These are phyloP conservation scores for Nepenthes alata DNA, from an alignment of 179 eudicot species.

Conservation along the genomic window DNA sequence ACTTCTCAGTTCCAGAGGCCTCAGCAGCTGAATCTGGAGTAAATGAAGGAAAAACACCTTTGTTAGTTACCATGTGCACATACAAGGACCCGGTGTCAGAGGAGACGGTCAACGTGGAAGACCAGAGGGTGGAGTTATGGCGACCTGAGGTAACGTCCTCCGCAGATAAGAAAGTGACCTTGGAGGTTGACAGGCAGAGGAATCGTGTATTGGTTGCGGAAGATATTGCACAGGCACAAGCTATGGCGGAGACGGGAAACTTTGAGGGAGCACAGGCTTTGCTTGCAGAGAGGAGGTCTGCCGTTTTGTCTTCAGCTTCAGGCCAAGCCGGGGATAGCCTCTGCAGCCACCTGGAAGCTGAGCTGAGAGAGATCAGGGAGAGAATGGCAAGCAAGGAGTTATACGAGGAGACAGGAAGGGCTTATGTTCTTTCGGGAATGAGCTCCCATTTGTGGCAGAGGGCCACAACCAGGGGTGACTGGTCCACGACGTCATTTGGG, in stretches of 20 bases:
- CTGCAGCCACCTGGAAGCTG: slow-evolving; percentile 15
- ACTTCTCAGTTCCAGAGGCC: slow-evolving; percentile 23
- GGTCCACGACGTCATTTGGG: background rate
- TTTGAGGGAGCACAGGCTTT: slow-evolving; percentile 19
- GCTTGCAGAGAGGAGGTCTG: slow-evolving; percentile 15
- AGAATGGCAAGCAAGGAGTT: slow-evolving; percentile 18
- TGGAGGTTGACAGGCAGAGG: slow-evolving; percentile 50
- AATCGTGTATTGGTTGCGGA: slow-evolving; percentile 35
- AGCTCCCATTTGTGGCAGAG: slow-evolving; percentile 37
- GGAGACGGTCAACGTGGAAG: slow-evolving; percentile 15
- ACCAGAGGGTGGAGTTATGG: slow-evolving; percentile 19
- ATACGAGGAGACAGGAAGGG: slow-evolving; percentile 34
- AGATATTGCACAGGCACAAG: slow-evolving; percentile 32
- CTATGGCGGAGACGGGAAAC: slow-evolving; percentile 36
- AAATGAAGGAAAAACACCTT: slow-evolving; percentile 15
- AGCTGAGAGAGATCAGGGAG: slow-evolving; percentile 25
- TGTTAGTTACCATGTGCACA: slow-evolving; percentile 26
- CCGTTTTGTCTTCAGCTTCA: slow-evolving; percentile 19
- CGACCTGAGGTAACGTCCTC: slow-evolving; percentile 21
- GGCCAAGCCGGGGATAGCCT: slow-evolving; percentile 35
- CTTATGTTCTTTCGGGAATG: slow-evolving; percentile 27
- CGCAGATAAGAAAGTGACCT: slow-evolving; percentile 16
- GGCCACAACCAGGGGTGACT: slow-evolving; percentile 28
- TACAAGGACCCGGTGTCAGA: slow-evolving; percentile 25
- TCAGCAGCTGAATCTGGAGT: background rate